These are phyloP conservation scores for Metarhizium brunneum DNA, from an alignment of 2,329 filamentous ascomycete species.

Conservation along the genomic window DNA sequence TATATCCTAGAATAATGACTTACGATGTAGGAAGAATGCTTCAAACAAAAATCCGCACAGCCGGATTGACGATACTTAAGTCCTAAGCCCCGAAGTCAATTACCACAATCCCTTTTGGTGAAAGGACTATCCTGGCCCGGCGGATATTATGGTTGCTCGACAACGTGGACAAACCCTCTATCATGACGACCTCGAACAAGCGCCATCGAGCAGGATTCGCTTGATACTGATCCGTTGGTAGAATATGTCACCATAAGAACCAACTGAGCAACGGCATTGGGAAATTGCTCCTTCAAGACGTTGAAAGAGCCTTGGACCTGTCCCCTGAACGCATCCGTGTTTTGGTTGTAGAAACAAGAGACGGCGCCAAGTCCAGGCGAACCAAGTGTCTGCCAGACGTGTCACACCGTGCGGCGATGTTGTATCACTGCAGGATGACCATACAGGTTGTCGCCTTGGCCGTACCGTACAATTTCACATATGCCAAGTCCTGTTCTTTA, in stretches of 20 bases:
- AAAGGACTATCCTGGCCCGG: not conserved
- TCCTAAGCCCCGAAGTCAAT: not conserved
- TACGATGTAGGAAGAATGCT: not conserved
- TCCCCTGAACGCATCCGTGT: slow-evolving; percentile 68
- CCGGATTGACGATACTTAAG: not conserved
- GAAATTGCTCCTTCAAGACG: slow-evolving; percentile 50
- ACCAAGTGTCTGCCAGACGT: slow-evolving; percentile 40
- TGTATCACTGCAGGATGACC: slow-evolving; percentile 52
- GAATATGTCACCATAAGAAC: not conserved
- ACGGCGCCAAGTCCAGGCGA: slow-evolving; percentile 61
- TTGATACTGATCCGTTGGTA: not conserved
- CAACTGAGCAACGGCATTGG: slow-evolving; percentile 23
- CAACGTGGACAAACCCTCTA: not conserved
- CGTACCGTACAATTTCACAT: slow-evolving; percentile 4
- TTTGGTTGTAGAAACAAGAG: slow-evolving; percentile 83
- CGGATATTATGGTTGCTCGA: not conserved
- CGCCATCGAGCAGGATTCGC: not conserved
- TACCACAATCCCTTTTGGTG: not conserved
- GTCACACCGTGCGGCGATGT: slow-evolving; percentile 48
- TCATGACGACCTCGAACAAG: not conserved
- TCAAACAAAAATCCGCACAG: not conserved
- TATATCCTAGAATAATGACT: not conserved
- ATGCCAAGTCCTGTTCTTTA: not conserved
- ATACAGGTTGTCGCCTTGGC: slow-evolving; percentile 14
- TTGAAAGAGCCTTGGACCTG: slow-evolving; percentile 56